phyloP scores from a whole-genome alignment of 1,284 basidiomycete species.

The Trichosporon ovoides region DNA sequence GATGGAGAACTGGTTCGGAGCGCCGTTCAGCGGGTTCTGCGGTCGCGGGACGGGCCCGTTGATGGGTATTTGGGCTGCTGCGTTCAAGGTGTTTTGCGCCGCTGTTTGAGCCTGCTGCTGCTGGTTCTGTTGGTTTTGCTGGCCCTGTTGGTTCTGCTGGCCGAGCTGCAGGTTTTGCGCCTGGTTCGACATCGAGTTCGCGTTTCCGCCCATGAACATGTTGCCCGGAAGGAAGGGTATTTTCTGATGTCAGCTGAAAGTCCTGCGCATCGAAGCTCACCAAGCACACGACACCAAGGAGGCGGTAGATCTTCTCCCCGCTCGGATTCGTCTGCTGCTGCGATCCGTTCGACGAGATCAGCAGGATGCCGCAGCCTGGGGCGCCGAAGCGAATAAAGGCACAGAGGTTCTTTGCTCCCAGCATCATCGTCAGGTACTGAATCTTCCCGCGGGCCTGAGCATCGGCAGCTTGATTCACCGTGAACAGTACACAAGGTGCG shows the following conservation, averaged over 20 bases:
- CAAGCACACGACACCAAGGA: slow-evolving; percentile 26
- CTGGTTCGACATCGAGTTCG: slow-evolving; percentile 7
- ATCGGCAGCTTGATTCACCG: slow-evolving; percentile 8
- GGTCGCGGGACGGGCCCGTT: slow-evolving; percentile 1
- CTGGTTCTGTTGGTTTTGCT: slow-evolving; percentile 6
- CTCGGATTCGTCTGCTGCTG: slow-evolving; percentile 6
- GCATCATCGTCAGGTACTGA: slow-evolving; percentile 14
- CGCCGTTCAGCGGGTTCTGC: not conserved
- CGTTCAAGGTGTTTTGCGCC: not conserved
- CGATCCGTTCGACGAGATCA: slow-evolving; percentile 16
- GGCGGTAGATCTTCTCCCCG: slow-evolving; percentile 11
- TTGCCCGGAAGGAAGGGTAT: slow-evolving; percentile 5
- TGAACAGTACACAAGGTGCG: slow-evolving; percentile 21
- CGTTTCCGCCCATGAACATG: not conserved
- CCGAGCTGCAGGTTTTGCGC: slow-evolving; percentile 3
- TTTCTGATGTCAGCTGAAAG: not conserved
- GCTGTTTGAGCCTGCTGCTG: slow-evolving; percentile 2
- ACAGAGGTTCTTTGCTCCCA: slow-evolving; percentile 18
- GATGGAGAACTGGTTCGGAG: not conserved
- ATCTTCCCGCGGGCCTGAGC: slow-evolving; percentile 14
- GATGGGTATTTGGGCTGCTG: not conserved
- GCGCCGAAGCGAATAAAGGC: slow-evolving; percentile 22
- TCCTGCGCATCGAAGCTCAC: slow-evolving; percentile 3
- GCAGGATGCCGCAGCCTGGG: slow-evolving; percentile 22
- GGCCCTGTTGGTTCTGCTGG: slow-evolving; percentile 2